Conservation (phyloP, 1,284 basidiomycete genomes). For the Fomitopsis palustris region DNA sequence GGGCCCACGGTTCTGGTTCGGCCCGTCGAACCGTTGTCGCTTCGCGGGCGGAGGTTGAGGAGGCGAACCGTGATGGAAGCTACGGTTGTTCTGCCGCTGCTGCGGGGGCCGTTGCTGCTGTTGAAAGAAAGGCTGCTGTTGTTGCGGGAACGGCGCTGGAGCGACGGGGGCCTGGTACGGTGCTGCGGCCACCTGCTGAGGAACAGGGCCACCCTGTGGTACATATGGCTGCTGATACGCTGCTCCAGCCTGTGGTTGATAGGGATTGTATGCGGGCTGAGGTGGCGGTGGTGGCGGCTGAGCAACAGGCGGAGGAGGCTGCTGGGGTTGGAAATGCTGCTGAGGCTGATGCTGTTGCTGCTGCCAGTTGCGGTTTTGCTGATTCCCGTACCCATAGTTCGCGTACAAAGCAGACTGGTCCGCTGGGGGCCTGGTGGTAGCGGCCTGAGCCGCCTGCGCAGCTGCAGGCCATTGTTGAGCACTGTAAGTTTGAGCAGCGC, state of each 20-base stretch:
- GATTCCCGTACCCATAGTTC: slow-evolving; percentile 77
- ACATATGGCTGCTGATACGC: slow-evolving; percentile 63
- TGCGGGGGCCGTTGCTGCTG: slow-evolving; percentile 47
- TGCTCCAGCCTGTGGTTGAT: slow-evolving; percentile 63
- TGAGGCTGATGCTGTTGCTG: slow-evolving; percentile 53
- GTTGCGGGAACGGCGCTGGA: slow-evolving; percentile 27
- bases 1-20: slow-evolving; percentile 42
- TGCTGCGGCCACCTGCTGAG: slow-evolving; percentile 34
- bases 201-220: slow-evolving; percentile 50
- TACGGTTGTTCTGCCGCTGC: slow-evolving; percentile 37
- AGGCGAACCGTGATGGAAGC: slow-evolving; percentile 57
- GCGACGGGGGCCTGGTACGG: slow-evolving; percentile 28
- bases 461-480: slow-evolving; percentile 54
- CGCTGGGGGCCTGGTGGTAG: slow-evolving; percentile 52
- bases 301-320: slow-evolving; percentile 45
- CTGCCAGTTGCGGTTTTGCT: slow-evolving; percentile 55
- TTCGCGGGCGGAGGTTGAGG: slow-evolving; percentile 79
- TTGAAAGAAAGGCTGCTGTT: slow-evolving; percentile 29
- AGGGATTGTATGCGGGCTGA: slow-evolving; percentile 65
- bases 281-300: slow-evolving; percentile 46
- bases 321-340: slow-evolving; percentile 39
- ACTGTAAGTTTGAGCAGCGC: slow-evolving; percentile 46
- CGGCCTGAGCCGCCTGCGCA: slow-evolving; percentile 45
- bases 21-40: slow-evolving; percentile 79
- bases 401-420: slow-evolving; percentile 79